Evolutionary conservation across 768 basidiomycete genomes (phyloP), one percentile per base, ranked within the genome.

Genomic region (Rhodotorula diobovata): DNA sequence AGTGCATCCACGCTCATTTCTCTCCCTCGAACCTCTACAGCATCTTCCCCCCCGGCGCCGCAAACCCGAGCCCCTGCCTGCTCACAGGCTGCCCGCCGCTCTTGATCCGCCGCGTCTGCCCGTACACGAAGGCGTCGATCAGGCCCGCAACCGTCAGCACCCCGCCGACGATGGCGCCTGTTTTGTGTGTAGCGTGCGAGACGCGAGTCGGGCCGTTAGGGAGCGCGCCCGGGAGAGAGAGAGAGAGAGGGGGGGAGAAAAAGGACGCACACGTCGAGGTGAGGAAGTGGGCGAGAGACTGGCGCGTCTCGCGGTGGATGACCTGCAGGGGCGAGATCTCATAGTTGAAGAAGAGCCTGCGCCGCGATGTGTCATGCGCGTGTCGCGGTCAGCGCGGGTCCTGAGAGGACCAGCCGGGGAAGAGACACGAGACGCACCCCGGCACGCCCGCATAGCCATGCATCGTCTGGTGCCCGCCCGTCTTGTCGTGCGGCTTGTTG

Each of bases 231-330:
- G 45, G 10, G 5, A 46, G 45, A 5, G 18, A 46, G 14, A 20
- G 18, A 11, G 12, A 14, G 45, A 20, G 21, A 20, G 18, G 45
- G 14, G 20, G 45, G 18, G 15, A 46, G 45, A 46, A 6, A 21
- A 20, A 20, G 45, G 45, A 28, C 55, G 55, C 55, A 37, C 56
- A 57, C 37, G 35, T 94, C 90, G 94, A 97, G 55, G 96, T 97
- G 37, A 98, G 82, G 84, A 98, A 98, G 82, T 99, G 96, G 5
- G 96, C 95, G 80, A 98, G 95, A 1, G 91, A 91, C 81, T 98
- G 94, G 66, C 93, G 85, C 45, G 86, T 88, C 79, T 98, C 95
- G 20, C 86, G 85, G 79, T 97, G 93, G 34, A 93, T 88, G 61
- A 99, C 89, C 60, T 91, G 88, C 78, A 99, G 94, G 28, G 67